These are phyloP conservation scores for Nicotiana tomentosiformis DNA, from an alignment of 257 asterid genomes.

Conservation along the genomic window DNA sequence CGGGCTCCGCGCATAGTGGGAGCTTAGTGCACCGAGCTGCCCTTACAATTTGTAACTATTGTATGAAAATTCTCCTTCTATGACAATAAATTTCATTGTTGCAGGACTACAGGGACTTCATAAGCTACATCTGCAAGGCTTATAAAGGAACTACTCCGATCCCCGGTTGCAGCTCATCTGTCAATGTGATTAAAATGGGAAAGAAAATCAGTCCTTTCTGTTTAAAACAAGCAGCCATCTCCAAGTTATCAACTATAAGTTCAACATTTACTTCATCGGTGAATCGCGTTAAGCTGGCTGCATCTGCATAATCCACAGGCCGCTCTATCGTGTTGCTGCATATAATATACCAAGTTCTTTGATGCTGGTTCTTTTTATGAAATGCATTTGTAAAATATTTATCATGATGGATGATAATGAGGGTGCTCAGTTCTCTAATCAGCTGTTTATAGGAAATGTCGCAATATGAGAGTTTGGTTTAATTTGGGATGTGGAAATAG, in stretches of 20 bases:
- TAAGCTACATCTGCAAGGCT: constrained; percentile 33
- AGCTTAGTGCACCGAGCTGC: too few species aligned
- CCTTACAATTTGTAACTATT: too few species aligned
- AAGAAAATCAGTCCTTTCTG: constrained; percentile 11
- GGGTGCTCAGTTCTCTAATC: not conserved
- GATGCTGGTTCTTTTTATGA: not conserved
- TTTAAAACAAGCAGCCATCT: not conserved
- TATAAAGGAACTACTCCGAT: constrained; percentile 26
- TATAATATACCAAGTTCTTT: not conserved
- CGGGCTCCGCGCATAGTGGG: not conserved
- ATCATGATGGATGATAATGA: not conserved
- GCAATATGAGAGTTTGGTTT: not conserved
- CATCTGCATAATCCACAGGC: not conserved
- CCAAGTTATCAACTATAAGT: constrained; percentile 5
- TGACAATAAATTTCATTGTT: not conserved
- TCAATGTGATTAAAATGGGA: not conserved
- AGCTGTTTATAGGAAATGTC: not conserved
- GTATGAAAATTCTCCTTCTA: not conserved
- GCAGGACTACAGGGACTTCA: constrained; percentile 31
- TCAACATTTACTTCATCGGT: constrained; percentile 10
- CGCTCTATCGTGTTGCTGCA: not conserved
- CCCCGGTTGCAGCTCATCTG: constrained; percentile 19
- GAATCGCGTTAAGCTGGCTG: not conserved
- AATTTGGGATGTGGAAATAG: not conserved
- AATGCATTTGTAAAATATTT: not conserved